A percentile compares a stretch with the other conserved stretches of the same genome.
phyloP scores from a whole-genome alignment of 2,329 filamentous ascomycete species.

The Tolypocladium capitatum region DNA sequence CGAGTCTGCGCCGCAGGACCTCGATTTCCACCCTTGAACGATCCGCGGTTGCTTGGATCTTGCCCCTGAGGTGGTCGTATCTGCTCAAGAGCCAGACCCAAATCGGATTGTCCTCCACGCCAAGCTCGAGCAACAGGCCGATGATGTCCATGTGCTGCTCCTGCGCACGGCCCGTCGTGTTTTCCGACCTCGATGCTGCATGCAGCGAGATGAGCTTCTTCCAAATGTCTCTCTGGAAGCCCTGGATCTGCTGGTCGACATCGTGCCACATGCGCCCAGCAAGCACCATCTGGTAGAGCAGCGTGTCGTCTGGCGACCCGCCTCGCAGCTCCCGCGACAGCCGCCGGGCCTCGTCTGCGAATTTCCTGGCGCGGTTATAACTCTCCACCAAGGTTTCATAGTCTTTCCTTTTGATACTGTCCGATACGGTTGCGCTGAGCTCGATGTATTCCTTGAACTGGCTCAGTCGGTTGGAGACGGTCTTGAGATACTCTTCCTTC shows the following conservation, averaged over 20 bases:
- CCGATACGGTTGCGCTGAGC: constrained; percentile 61
- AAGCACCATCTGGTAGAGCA: constrained; percentile 76
- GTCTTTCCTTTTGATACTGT: constrained; percentile 81
- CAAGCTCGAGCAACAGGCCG: constrained; percentile 75
- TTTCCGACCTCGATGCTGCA: constrained; percentile 36
- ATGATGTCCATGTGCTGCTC: constrained; percentile 89
- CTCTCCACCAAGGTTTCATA: constrained; percentile 80
- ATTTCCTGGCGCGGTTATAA: constrained; percentile 69
- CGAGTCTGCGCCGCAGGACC: constrained; percentile 69
- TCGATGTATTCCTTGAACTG: constrained; percentile 73
- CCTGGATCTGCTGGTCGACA: constrained; percentile 72
- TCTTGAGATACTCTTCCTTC: constrained; percentile 76
- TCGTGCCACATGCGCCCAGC: constrained; percentile 93
- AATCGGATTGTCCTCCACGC: constrained; percentile 90
- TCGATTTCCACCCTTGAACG: constrained; percentile 88
- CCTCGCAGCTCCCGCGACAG: constrained; percentile 46
- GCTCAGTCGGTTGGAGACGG: constrained; percentile 62
- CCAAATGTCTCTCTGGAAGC: constrained; percentile 86
- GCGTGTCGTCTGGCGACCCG: constrained; percentile 54
- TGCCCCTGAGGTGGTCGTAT: constrained; percentile 78
- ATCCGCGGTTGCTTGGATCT: constrained; percentile 68
- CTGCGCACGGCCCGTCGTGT: constrained; percentile 42
- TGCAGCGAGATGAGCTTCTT: constrained; percentile 61
- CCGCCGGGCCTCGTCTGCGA: constrained; percentile 63
- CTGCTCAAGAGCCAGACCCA: constrained; percentile 90